Percentiles rank a stretch among this genome's conserved stretches.
These are phyloP conservation scores for Macrophomina phaseolina DNA, from an alignment of 2,329 filamentous ascomycete genomes.

Conservation along the genomic window DNA sequence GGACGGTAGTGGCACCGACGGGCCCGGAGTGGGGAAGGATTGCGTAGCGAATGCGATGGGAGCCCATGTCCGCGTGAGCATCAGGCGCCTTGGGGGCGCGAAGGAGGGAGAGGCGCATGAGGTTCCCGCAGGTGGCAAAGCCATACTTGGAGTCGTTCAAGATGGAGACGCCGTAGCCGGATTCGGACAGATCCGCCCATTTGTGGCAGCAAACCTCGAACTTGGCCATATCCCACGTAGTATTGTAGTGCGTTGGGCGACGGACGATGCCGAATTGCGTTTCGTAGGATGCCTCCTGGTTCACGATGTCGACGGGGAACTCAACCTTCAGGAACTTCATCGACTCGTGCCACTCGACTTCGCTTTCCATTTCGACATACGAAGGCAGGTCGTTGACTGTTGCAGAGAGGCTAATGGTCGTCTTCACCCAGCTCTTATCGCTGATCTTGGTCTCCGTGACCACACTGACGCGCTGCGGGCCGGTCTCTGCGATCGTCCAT, in stretches of 20 bases:
- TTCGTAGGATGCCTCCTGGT: slow-evolving; percentile 93
- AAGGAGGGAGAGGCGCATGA: slow-evolving; percentile 88
- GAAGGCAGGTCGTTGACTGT: slow-evolving; percentile 68
- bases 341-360: slow-evolving; percentile 95
- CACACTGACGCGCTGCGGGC: slow-evolving; percentile 78
- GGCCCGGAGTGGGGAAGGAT: slow-evolving; percentile 82
- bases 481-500: slow-evolving; percentile 73
- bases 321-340: slow-evolving; percentile 99
- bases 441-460: slow-evolving; percentile 87
- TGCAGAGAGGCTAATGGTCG: slow-evolving; percentile 79
- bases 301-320: slow-evolving; percentile 90
- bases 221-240: slow-evolving; percentile 96
- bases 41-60: slow-evolving; percentile 85
- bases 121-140: slow-evolving; percentile 85
- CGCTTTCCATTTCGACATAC: slow-evolving; percentile 77
- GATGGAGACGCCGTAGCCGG: slow-evolving; percentile 88
- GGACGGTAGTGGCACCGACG: slow-evolving; percentile 75
- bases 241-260: slow-evolving; percentile 97
- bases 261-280: slow-evolving; percentile 89
- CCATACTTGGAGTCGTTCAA: slow-evolving; percentile 97
- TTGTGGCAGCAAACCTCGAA: slow-evolving; percentile 97
- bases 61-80: slow-evolving; percentile 89
- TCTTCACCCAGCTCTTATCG: slow-evolving; percentile 82
- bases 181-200: slow-evolving; percentile 88
- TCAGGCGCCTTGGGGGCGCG: slow-evolving; percentile 92